Evolutionary conservation across 306 rosid genomes (phyloP), one percentile per base, ranked within the genome.

Genomic region (Cyamopsis tetragonoloba): DNA sequence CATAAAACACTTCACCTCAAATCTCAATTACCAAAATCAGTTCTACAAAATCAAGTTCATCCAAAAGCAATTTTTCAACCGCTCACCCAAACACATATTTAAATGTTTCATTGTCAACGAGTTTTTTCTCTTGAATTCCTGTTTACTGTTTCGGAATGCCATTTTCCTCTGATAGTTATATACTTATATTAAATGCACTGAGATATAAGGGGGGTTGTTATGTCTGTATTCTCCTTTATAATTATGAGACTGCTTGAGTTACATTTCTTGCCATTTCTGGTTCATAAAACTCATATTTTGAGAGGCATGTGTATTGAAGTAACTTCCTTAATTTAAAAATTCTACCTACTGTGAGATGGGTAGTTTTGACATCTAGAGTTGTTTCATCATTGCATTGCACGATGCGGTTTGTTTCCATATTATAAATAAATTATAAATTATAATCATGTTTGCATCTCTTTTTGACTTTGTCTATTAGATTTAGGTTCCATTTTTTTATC

Each of bases 301-400:
- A 68, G 51, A 72, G 35, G 49, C 50, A 12, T 79, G 56, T 58
- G 55, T 34, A 24, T 51, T 39, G 13, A 43, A 26, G 65, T 12
- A 55, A 20, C 55, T 57, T 74, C 64, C 53, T 20, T 61, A 56
- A 46, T 69, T 23, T 71, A 51, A 58, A 57, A 66, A 56, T 17
- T 34, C 23, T 58, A 28, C 75, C 68, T 24, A 53, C 60, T 63
- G 37, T 59, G 77, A 48, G 71, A 55, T 74, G 70, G 18, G 34
- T 68, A 57, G 54, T 28, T 44, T 56, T 17, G 50, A 32, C 69
- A 57, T 43, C 44, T 17, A 43, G 19, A 12, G 65, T 58, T 41
- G 19, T 75, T 67, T 50, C 31, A 10, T 26, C 17, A 44, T 23
- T 63, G 43, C 35, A 4, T 30, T 17, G 31, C 48, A 65, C 18